Conservation (phyloP, 1,284 basidiomycete genomes). For the Puccinia polysora region DNA sequence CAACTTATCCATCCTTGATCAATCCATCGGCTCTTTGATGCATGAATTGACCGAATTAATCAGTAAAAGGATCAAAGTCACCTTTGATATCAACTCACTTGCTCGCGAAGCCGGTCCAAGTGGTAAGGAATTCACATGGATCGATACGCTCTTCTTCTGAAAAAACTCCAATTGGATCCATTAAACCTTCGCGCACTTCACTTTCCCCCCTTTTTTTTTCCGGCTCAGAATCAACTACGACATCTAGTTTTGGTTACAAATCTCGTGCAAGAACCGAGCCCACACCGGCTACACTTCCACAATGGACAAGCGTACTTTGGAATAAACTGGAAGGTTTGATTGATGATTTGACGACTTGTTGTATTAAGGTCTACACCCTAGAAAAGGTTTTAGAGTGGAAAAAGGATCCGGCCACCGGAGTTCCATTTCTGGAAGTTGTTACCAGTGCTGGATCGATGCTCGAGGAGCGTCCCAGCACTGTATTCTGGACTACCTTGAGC, state of each 20-base stretch:
- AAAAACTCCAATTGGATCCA: background rate
- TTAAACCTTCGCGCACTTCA: background rate
- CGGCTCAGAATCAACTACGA: slow-evolving; percentile 55
- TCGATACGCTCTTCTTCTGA: too few species aligned
- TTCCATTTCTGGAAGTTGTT: slow-evolving; percentile 79
- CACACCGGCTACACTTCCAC: slow-evolving; percentile 71
- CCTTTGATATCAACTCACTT: slow-evolving; percentile 79
- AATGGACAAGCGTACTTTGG: slow-evolving; percentile 80
- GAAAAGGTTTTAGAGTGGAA: slow-evolving; percentile 88
- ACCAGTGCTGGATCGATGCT: slow-evolving; percentile 70
- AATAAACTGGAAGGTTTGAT: slow-evolving; percentile 71
- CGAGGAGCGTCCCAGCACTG: slow-evolving; percentile 80
- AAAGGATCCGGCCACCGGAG: slow-evolving; percentile 70
- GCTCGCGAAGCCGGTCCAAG: slow-evolving; percentile 72
- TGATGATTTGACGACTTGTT: slow-evolving; percentile 82
- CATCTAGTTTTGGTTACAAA: slow-evolving; percentile 61
- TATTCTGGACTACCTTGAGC: slow-evolving; percentile 82
- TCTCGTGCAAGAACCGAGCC: slow-evolving; percentile 78
- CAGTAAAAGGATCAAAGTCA: slow-evolving; percentile 66
- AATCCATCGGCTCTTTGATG: slow-evolving; percentile 73
- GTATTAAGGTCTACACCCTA: slow-evolving; percentile 87
- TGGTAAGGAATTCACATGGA: too few species aligned
- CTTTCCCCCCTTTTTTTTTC: background rate
- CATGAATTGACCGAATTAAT: slow-evolving; percentile 77
- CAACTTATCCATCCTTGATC: slow-evolving; percentile 77